phyloP scores from a whole-genome alignment of 805 yeast genomes.

The Kodamaea neixiangensis region DNA sequence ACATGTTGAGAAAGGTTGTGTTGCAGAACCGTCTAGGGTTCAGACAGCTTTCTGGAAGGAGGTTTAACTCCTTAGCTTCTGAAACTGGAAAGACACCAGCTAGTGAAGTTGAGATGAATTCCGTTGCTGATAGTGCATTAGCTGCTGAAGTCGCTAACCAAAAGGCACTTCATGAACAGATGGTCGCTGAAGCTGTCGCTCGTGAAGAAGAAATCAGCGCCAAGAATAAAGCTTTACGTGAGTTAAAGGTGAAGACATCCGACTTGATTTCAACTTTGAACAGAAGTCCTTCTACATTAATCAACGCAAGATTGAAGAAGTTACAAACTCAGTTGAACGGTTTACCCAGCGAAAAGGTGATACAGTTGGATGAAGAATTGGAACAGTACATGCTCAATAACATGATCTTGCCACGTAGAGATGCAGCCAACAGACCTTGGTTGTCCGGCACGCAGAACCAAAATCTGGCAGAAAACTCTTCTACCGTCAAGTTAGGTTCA shows the following conservation, averaged over 20 bases:
- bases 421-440: constrained; percentile 39
- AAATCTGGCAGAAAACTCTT: constrained; percentile 11
- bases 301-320: constrained; percentile 29
- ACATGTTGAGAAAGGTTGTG: neutral
- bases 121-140: too few relatives aligned
- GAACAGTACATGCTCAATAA: constrained; percentile 37
- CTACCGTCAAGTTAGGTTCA: constrained; percentile 24
- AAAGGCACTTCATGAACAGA: constrained; percentile 38
- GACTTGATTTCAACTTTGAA: constrained; percentile 34
- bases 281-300: constrained; percentile 32
- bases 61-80: constrained; percentile 7
- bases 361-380: constrained; percentile 42
- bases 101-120: too few relatives aligned
- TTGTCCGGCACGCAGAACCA: constrained; percentile 3
- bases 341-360: constrained; percentile 34
- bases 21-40: neutral
- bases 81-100: neutral
- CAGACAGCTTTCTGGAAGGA: neutral
- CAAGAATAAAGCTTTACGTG: constrained; percentile 35
- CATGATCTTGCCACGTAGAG: constrained; percentile 34
- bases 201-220: constrained; percentile 43
- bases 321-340: constrained; percentile 32
- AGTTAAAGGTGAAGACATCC: constrained; percentile 29
- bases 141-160: constrained; percentile 18
- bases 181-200: constrained; percentile 46